Percentiles rank a stretch among this genome's conserved stretches.
Evolutionary conservation across 73 alveolate species (phyloP).

Genomic region (Stentor coeruleus): DNA sequence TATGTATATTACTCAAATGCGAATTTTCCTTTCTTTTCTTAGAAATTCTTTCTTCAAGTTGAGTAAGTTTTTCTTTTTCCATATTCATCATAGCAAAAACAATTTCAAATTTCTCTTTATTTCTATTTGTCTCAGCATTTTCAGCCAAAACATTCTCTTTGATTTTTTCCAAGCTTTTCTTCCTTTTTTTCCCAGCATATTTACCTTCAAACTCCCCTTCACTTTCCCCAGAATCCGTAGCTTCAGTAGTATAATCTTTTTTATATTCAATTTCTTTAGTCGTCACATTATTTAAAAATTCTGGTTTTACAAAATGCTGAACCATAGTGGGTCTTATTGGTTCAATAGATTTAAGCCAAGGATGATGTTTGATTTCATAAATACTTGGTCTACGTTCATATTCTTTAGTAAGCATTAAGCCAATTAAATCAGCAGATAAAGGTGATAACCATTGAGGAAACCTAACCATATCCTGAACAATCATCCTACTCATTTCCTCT

Average conservation of each 20-base stretch:
- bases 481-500: not conserved
- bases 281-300: too few species aligned
- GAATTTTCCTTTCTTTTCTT: not conserved
- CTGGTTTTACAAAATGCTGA: not conserved
- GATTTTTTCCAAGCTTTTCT: not conserved
- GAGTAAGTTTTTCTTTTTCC: not conserved
- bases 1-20: too few species aligned
- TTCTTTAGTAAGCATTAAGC: not conserved
- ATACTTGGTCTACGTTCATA: not conserved
- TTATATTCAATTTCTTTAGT: too few species aligned
- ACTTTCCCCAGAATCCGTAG: not conserved
- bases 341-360: not conserved
- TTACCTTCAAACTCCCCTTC: not conserved
- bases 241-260: not conserved
- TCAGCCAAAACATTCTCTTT: not conserved
- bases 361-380: not conserved
- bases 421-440: conserved; percentile 10
- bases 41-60: not conserved
- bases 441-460: not conserved
- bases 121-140: too few species aligned
- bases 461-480: not conserved
- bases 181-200: too few species aligned
- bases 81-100: too few species aligned
- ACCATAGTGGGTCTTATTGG: not conserved
- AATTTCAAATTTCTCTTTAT: too few species aligned